These are phyloP conservation scores for Lactifluus rugatus DNA, from an alignment of 768 basidiomycete genomes.

Conservation along the genomic window DNA sequence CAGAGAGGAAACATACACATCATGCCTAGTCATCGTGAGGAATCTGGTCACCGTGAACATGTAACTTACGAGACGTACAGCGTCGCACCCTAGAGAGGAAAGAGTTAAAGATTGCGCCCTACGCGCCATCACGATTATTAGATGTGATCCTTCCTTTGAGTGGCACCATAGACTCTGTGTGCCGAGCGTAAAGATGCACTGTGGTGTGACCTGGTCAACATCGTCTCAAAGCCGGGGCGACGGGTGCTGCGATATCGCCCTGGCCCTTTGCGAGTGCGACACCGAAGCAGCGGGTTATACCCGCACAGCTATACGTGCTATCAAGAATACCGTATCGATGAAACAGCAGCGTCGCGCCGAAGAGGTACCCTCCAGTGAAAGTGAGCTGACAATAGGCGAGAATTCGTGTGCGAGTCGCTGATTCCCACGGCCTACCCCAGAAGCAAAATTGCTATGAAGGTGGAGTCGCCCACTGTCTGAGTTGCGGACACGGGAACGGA, in stretches of 20 bases:
- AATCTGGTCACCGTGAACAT: conserved; percentile 48
- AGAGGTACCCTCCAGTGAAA: conserved; percentile 49
- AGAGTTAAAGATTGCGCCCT: not conserved
- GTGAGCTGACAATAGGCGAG: conserved; percentile 68
- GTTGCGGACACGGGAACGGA: not conserved
- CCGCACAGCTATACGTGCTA: conserved; percentile 35
- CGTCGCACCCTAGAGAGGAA: not conserved
- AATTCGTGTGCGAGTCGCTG: conserved; percentile 39
- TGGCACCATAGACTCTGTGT: conserved; percentile 54
- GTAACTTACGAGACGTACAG: not conserved
- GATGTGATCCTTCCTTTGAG: conserved; percentile 52
- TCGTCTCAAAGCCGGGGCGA: not conserved
- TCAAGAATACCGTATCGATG: conserved; percentile 54
- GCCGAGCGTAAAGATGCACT: conserved; percentile 55
- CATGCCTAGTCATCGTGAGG: conserved; percentile 46
- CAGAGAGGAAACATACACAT: conserved; percentile 32
- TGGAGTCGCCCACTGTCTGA: conserved; percentile 44
- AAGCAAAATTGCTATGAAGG: conserved; percentile 62
- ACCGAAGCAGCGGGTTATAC: conserved; percentile 41
- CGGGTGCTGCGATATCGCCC: conserved; percentile 35
- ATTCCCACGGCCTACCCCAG: conserved; percentile 50
- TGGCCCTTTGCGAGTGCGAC: conserved; percentile 43
- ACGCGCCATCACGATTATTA: conserved; percentile 51
- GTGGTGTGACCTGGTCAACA: not conserved
- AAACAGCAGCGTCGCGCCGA: conserved; percentile 49